Evolutionary conservation across 2,329 filamentous ascomycete genomes (phyloP), one percentile per base, ranked within the genome.

Genomic region (Ophiostoma perfectum): DNA sequence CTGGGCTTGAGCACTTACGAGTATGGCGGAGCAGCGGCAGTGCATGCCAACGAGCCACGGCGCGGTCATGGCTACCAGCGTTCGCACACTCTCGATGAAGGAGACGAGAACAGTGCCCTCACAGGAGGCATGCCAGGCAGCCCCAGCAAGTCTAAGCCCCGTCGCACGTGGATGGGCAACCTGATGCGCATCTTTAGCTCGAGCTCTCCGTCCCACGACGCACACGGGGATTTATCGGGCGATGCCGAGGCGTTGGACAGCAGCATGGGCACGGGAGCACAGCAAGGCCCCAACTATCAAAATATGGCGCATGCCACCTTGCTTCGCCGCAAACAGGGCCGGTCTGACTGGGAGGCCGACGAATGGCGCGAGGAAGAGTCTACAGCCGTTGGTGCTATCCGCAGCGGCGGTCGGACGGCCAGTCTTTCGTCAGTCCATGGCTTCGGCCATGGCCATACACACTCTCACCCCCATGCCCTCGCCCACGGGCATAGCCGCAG

Each of bases 101-200:
- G 60, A 39, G 73, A 75, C 16, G 73, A 76, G 6, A 72, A 73
- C 8, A 71, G 73, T 18, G 68, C 75, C n/a, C 80, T 69, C 2
- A 62, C 83, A 1, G 81, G 84, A 0, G 85, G 84, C 67, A 80
- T 69, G 1, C 55, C 83, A 1, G 81, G 84, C 0, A 86, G 84
- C 66, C 82, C 88, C 27, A 86, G 85, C 75, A 83, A 88, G 78
- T 78, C 74, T 12, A 88, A 86, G 74, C 79, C 81, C 72, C 78
- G 82, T 4, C 79, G 83, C n/a, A 84, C 84, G 38, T 91, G 89
- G 87, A 79, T 93, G 11, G 89, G 89, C 36, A 90, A 86, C 64
- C 76, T 93, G 27, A 82, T 86, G 18, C 83, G 88, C 49, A 88
- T 88, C 11, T 85, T 91, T 66, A 82, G 78, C 55, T 65, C 66